A percentile compares a stretch with the other conserved stretches of the same genome.
phyloP scores from a whole-genome alignment of 768 basidiomycete species.

The Leccinellum rugosiceps region DNA sequence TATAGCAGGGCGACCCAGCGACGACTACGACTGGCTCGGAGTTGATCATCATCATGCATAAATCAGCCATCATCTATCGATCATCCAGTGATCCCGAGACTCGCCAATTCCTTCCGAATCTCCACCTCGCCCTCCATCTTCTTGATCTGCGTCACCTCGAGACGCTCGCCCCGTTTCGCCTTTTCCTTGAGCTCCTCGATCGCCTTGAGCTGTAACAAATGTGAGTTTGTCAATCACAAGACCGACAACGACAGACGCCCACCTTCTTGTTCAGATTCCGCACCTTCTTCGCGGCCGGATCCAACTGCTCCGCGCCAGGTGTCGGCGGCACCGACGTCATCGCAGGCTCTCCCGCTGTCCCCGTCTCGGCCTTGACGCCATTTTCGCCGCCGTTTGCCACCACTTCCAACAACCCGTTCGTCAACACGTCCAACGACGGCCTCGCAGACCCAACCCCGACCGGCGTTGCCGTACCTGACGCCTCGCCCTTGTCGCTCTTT shows the following conservation, averaged over 20 bases:
- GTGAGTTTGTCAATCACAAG: background rate
- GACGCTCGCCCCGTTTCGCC: slow-evolving; percentile 80
- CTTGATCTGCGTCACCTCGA: slow-evolving; percentile 93
- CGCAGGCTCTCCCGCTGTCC: slow-evolving; percentile 2
- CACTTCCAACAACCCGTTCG: slow-evolving; percentile 23
- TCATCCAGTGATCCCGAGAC: slow-evolving; percentile 28
- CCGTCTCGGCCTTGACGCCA: background rate
- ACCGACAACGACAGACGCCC: background rate
- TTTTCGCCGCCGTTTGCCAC: slow-evolving; percentile 15
- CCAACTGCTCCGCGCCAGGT: slow-evolving; percentile 60
- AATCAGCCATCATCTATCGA: background rate
- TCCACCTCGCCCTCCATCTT: slow-evolving; percentile 93
- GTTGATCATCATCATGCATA: background rate
- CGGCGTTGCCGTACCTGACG: slow-evolving; percentile 30
- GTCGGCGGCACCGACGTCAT: slow-evolving; percentile 44
- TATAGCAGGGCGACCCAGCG: background rate
- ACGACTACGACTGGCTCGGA: background rate
- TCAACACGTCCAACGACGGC: slow-evolving; percentile 38
- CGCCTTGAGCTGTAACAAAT: slow-evolving; percentile 75
- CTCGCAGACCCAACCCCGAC: slow-evolving; percentile 22
- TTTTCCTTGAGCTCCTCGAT: slow-evolving; percentile 98
- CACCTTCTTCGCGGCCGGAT: slow-evolving; percentile 87
- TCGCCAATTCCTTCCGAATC: slow-evolving; percentile 74
- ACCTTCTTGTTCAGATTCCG: slow-evolving; percentile 97
- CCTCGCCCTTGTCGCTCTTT: slow-evolving; percentile 40